phyloP scores from a whole-genome alignment of 2,329 filamentous ascomycete species.

The Xylariaceae sp. region DNA sequence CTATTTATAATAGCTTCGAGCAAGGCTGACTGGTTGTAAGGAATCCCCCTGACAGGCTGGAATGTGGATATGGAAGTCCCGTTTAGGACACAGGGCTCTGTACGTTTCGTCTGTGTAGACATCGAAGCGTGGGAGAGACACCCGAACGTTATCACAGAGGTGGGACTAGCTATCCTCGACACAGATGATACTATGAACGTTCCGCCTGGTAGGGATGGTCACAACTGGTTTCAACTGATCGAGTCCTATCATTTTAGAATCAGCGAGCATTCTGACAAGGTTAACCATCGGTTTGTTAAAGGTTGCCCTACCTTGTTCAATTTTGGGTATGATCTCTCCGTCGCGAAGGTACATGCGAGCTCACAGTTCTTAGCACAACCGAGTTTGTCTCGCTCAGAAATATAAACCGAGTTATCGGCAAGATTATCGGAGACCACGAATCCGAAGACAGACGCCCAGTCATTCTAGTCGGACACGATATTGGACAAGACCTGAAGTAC shows the following conservation, averaged over 20 bases:
- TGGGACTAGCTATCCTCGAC: slow-evolving; percentile 83
- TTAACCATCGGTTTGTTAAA: slow-evolving; percentile 68
- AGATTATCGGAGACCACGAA: slow-evolving; percentile 39
- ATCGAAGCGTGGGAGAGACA: slow-evolving; percentile 77
- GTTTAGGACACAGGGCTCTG: slow-evolving; percentile 53
- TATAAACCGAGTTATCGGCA: slow-evolving; percentile 40
- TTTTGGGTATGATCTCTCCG: slow-evolving; percentile 64
- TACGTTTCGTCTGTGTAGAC: slow-evolving; percentile 78
- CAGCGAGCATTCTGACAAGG: slow-evolving; percentile 64
- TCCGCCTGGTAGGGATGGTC: slow-evolving; percentile 62
- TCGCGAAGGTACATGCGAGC: neutral
- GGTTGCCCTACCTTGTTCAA: slow-evolving; percentile 76
- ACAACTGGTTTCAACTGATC: slow-evolving; percentile 70
- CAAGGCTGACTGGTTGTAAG: slow-evolving; percentile 6
- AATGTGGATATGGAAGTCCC: slow-evolving; percentile 43
- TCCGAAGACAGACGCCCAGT: slow-evolving; percentile 47
- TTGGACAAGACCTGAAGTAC: slow-evolving; percentile 68
- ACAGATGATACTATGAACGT: slow-evolving; percentile 57
- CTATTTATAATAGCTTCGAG: neutral
- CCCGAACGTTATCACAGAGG: slow-evolving; percentile 73
- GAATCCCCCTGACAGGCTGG: slow-evolving; percentile 43
- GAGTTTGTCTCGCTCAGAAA: slow-evolving; percentile 43
- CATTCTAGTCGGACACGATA: slow-evolving; percentile 79
- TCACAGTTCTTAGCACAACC: slow-evolving; percentile 41
- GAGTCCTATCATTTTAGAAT: slow-evolving; percentile 76